phyloP scores from a whole-genome alignment of 2,329 filamentous ascomycete genomes.

The Ceratocystis variospora region DNA sequence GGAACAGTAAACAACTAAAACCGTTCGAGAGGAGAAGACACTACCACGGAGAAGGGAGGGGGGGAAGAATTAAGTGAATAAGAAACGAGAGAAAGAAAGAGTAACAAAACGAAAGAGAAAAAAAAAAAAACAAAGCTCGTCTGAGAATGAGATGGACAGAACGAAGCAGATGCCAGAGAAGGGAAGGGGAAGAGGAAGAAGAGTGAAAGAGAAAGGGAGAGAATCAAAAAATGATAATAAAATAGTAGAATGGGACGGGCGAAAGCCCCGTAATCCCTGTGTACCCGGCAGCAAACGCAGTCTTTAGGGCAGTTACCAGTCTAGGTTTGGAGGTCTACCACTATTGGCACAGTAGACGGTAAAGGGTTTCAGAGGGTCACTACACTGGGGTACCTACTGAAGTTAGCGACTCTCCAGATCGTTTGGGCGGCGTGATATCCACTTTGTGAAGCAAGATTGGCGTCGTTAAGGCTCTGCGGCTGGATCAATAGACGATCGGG shows the following conservation, averaged over 20 bases:
- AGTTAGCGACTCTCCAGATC: too few relatives aligned
- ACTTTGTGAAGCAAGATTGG: too few relatives aligned
- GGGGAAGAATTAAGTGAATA: slow-evolving; percentile 13
- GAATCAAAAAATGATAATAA: neutral
- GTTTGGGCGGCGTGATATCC: neutral
- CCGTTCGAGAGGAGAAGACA: neutral
- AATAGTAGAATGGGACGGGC: neutral
- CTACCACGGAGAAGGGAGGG: slow-evolving; percentile 4
- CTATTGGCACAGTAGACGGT: too few relatives aligned
- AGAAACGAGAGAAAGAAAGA: neutral
- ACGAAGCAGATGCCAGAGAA: neutral
- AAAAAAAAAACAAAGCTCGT: neutral
- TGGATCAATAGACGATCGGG: too few relatives aligned
- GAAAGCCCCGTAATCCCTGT: neutral
- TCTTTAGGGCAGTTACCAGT: neutral
- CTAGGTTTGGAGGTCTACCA: neutral
- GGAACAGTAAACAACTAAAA: neutral
- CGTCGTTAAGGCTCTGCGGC: too few relatives aligned
- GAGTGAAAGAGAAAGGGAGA: neutral
- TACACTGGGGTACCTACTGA: too few relatives aligned
- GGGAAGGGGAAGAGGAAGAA: neutral
- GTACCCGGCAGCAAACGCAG: neutral
- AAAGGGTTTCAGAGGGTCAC: too few relatives aligned
- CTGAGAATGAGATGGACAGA: neutral
- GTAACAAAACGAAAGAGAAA: neutral